Base-by-base conservation (phyloP, 169 alveolate genomes). In the Eimeria maxima region DNA sequence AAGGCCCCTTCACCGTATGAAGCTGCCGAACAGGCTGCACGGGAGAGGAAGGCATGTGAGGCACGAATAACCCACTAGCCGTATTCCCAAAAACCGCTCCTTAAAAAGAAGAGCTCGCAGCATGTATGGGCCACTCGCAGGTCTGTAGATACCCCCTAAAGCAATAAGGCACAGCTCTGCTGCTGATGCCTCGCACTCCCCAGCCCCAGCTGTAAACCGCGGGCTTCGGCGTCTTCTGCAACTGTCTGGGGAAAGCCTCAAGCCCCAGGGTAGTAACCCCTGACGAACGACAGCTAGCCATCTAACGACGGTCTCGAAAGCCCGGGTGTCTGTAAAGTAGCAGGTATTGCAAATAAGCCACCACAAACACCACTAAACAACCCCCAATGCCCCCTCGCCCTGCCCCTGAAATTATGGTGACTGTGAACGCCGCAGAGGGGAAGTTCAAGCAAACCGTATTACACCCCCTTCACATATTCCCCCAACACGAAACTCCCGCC, bases 11-110 rank as follows among this genome's bases (percentile, higher is more conserved):
- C 87, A 44, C 87, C 57, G 65, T 76, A 18, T 42, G 65, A 22
- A 76, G 87, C 65, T 16, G 65, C 87, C 42, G 60, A 76, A 76
- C 29, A 76, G 87, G 65, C 87, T 76, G 16, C 87, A 44, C 13
- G 55, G 87, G 1, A 76, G 63, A 20, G 87, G 18, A 42, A n/a
- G 87, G 65, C 38, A 6, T 76, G 87, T n/a, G 47, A 33, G 42
- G 60, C n/a, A 76, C 42, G 60, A 13, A 42, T 33, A 45, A 60
- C 65, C 60, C 65, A 76, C 44, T 76, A 42, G 29, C 87, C 87
- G 42, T 22, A 44, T 6, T 5, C 47, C 60, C 87, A 42, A 33
- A 38, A 20, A 69, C 50, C 80, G 80, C 80, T 33, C 80, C 80
- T 69, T 69, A 69, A 69, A 69, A 69, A 69, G 80, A 69, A 69